Conservation (phyloP, 2,329 filamentous ascomycete genomes). For the Diaporthe vexans region DNA sequence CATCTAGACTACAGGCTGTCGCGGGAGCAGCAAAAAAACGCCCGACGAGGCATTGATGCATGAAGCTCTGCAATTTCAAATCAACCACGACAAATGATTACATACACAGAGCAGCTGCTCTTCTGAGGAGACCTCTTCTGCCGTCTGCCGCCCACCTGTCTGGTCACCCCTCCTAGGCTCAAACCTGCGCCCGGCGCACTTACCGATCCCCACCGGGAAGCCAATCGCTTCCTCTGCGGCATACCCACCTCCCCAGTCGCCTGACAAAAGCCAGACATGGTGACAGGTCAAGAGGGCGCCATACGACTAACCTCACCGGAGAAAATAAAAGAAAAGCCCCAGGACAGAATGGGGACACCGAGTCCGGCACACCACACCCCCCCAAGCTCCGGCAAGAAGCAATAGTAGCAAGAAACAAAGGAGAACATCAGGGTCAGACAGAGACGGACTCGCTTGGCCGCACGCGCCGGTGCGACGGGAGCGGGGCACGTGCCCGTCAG, state of each 20-base stretch:
- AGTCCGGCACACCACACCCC: conserved; percentile 2
- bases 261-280: neutral
- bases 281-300: conserved; percentile 10
- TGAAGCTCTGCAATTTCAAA: conserved; percentile 40
- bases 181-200: conserved; percentile 38
- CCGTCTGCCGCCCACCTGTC: neutral
- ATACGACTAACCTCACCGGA: neutral
- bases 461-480: conserved; percentile 25
- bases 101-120: conserved; percentile 11
- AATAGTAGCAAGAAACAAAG: neutral
- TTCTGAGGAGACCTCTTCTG: conserved; percentile 3
- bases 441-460: neutral
- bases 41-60: conserved; percentile 40
- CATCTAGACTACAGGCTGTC: conserved; percentile 5
- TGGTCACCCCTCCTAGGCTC: conserved; percentile 19
- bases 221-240: conserved; percentile 18
- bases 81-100: conserved; percentile 15
- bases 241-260: conserved; percentile 23
- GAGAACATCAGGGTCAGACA: neutral
- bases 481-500: conserved; percentile 25
- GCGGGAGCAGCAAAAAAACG: conserved; percentile 7
- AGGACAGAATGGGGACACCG: conserved; percentile 23
- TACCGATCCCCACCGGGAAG: conserved; percentile 18
- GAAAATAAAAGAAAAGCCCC: neutral
- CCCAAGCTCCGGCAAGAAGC: neutral